Percentiles rank a stretch among this genome's conserved stretches.
Evolutionary conservation across 2,329 filamentous ascomycete species (phyloP).

Genomic region (Xylariaceae sp.): DNA sequence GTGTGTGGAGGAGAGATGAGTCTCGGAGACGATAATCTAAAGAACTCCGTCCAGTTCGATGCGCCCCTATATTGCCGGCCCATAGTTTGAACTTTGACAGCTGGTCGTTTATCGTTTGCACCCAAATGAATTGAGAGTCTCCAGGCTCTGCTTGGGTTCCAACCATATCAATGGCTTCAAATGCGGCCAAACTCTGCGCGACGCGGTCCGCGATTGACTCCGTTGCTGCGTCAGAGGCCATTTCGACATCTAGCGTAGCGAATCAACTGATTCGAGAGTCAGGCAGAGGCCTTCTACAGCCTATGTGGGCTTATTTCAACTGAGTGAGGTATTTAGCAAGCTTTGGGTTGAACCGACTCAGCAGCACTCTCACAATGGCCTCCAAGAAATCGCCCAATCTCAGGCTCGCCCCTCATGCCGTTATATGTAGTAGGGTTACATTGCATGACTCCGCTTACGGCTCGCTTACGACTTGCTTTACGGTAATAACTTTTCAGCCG

Average conservation of each 20-base stretch:
- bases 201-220: slow-evolving; percentile 20
- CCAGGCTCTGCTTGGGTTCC: neutral
- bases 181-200: slow-evolving; percentile 13
- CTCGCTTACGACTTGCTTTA: neutral
- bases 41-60: slow-evolving; percentile 28
- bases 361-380: neutral
- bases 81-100: slow-evolving; percentile 30
- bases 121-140: neutral
- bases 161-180: slow-evolving; percentile 11
- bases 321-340: neutral
- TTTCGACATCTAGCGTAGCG: neutral
- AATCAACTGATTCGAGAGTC: neutral
- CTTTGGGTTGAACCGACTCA: neutral
- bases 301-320: neutral
- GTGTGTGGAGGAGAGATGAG: slow-evolving; percentile 30
- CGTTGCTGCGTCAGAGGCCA: neutral
- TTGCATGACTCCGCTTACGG: neutral
- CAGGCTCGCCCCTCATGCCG: neutral
- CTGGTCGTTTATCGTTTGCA: slow-evolving; percentile 18
- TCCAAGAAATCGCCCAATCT: neutral
- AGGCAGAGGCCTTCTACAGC: neutral
- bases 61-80: slow-evolving; percentile 32
- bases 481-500: neutral
- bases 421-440: slow-evolving; percentile 3
- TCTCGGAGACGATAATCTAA: slow-evolving; percentile 34